Base-by-base conservation (phyloP, 768 basidiomycete genomes). In the Serpula lacrymans region DNA sequence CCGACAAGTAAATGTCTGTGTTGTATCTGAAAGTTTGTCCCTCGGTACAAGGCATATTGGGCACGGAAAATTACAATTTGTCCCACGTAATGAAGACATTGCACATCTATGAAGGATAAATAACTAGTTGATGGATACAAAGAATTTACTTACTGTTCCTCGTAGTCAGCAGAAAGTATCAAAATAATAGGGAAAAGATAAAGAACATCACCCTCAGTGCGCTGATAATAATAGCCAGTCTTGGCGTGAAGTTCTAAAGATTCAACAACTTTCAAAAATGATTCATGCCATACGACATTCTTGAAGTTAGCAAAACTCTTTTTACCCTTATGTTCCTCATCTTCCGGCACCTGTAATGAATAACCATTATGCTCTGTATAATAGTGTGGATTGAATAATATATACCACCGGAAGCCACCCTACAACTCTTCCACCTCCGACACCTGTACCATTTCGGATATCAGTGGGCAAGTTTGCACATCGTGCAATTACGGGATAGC, bases 341-440 rank as follows among this genome's bases (percentile, higher is more conserved):
- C 30, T 17, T 47, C 41, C 23, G 37, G 18, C 4, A 47, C 41
- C 46, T 47, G 28, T 26, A 17, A 12, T 10, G 5, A 30, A 20
- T 25, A n/a, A n/a, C n/a, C n/a, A n/a, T n/a, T n/a, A n/a, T n/a
- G n/a, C n/a, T n/a, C n/a, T n/a, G n/a, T n/a, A 21, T 13, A 36
- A 24, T n/a, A n/a, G 24, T 27, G 11, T 24, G 4, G 21, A 16
- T 28, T 1, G 21, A 27, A 13, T 27, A 20, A 23, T 23, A 36
- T 58, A 36, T 42, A 70, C 68, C 39, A 70, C 57, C 1, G 61
- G 69, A 12, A 69, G 48, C 64, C 61, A 69, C 0, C 70, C 67
- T 24, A 72, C 58, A 20, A 70, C 47, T 4, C 51, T 45, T 2
- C 62, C 62, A 25, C 67, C 66, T 7, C 65, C 66, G 1, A 58